Conservation (phyloP, 805 yeast species). For the Candida stauntonica region DNA sequence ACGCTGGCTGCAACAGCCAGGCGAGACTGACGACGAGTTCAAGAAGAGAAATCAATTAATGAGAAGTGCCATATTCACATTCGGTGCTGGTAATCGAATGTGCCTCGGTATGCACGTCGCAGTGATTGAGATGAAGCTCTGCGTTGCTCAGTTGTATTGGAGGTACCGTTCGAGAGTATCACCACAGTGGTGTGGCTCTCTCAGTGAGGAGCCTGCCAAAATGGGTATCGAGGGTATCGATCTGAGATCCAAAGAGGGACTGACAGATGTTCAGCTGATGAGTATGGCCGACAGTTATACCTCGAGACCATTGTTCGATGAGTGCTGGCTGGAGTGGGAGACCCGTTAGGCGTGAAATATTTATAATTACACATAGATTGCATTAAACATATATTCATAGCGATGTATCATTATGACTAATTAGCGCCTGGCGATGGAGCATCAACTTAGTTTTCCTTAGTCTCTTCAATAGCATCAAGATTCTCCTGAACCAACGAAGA, state of each 20-base stretch:
- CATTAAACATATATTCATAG: not conserved
- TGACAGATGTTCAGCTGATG: slow-evolving; percentile 46
- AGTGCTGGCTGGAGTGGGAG: slow-evolving; percentile 40
- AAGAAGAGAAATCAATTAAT: slow-evolving; percentile 37
- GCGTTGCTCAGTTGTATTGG: slow-evolving; percentile 50
- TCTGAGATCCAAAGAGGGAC: slow-evolving; percentile 4
- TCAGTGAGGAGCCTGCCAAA: slow-evolving; percentile 20
- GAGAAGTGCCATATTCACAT: slow-evolving; percentile 56
- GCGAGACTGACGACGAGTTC: slow-evolving; percentile 34
- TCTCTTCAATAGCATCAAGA: not conserved
- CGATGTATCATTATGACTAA: not conserved
- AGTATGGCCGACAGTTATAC: slow-evolving; percentile 54
- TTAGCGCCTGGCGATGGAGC: too few species aligned
- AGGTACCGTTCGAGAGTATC: slow-evolving; percentile 38
- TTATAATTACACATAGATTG: too few species aligned
- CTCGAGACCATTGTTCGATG: slow-evolving; percentile 47
- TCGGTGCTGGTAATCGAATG: slow-evolving; percentile 72
- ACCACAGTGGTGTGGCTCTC: slow-evolving; percentile 40
- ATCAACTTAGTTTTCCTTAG: not conserved
- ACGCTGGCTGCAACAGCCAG: slow-evolving; percentile 48
- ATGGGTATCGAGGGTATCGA: slow-evolving; percentile 24
- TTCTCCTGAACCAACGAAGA: slow-evolving; percentile 7
- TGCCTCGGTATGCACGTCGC: slow-evolving; percentile 72
- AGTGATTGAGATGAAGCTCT: slow-evolving; percentile 57
- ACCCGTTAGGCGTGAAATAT: too few species aligned